Conservation (phyloP, 352 stramenopile genomes). For the Phytophthora ohioensis region DNA sequence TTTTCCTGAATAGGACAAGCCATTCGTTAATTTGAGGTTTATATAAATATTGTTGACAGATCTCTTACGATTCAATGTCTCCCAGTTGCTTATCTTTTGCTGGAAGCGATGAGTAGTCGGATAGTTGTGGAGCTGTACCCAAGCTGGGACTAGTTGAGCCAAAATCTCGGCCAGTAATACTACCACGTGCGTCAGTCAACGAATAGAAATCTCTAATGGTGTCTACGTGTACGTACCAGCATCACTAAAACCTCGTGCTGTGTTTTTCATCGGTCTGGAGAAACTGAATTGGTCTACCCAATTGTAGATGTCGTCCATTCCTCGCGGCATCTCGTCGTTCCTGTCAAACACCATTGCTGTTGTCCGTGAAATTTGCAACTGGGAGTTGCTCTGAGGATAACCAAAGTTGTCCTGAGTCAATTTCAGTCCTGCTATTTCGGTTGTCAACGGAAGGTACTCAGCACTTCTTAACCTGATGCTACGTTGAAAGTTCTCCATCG, state of each 20-base stretch:
- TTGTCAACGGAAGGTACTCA: constrained; percentile 3
- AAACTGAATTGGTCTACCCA: constrained; percentile 59
- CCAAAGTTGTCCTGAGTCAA: constrained; percentile 3
- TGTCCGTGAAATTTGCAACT: constrained; percentile 11
- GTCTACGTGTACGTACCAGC: constrained; percentile 19
- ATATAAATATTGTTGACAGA: not conserved
- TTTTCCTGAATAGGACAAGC: constrained; percentile 38
- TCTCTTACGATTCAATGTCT: constrained; percentile 58
- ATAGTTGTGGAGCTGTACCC: constrained; percentile 63
- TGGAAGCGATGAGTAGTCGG: constrained; percentile 47
- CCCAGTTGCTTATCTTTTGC: constrained; percentile 68
- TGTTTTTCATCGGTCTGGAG: constrained; percentile 49
- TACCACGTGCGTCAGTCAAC: not conserved
- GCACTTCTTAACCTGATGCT: too few species aligned
- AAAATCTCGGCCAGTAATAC: constrained; percentile 62
- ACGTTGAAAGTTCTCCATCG: too few species aligned
- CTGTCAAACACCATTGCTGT: constrained; percentile 29
- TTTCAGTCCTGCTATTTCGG: constrained; percentile 21
- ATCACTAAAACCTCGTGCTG: constrained; percentile 62
- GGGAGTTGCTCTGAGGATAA: not conserved
- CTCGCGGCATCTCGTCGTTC: constrained; percentile 24
- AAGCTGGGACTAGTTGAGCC: constrained; percentile 54
- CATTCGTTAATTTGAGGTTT: not conserved
- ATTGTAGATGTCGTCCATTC: constrained; percentile 45
- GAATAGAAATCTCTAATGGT: not conserved